A percentile compares a stretch with the other conserved stretches of the same genome.
Evolutionary conservation across 345 rosid genomes (phyloP).

Genomic region (Lumnitzera littorea): DNA sequence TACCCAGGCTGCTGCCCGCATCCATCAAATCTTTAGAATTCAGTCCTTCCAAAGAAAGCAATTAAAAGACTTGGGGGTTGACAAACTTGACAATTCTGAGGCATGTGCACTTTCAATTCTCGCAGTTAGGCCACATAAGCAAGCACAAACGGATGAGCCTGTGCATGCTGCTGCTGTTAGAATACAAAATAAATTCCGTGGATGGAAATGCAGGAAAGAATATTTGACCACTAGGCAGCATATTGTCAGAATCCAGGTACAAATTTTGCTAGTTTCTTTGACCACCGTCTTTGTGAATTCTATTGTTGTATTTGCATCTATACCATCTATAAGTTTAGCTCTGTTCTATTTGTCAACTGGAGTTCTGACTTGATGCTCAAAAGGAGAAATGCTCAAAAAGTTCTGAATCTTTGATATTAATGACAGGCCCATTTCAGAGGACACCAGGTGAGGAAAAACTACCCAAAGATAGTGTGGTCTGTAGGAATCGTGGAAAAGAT

Average conservation of each 20-base stretch:
- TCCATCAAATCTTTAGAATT: slow-evolving; percentile 79
- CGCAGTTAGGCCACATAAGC: slow-evolving; percentile 46
- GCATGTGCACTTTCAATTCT: slow-evolving; percentile 69
- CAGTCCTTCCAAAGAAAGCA: slow-evolving; percentile 88
- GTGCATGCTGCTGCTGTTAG: slow-evolving; percentile 70
- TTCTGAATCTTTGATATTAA: slow-evolving; percentile 7
- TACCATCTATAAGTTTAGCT: neutral
- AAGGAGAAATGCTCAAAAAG: neutral
- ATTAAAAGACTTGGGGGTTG: slow-evolving; percentile 51
- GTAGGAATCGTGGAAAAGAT: slow-evolving; percentile 89
- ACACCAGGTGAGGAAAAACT: slow-evolving; percentile 78
- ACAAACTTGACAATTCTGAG: slow-evolving; percentile 45
- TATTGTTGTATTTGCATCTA: neutral
- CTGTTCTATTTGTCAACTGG: neutral
- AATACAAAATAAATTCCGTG: slow-evolving; percentile 82
- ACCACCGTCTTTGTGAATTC: neutral
- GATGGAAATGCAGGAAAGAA: slow-evolving; percentile 87
- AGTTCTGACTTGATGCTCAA: neutral
- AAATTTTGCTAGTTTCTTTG: neutral
- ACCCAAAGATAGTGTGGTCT: slow-evolving; percentile 77
- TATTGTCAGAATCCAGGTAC: slow-evolving; percentile 86
- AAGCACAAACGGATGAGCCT: slow-evolving; percentile 48
- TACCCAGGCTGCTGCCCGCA: slow-evolving; percentile 81
- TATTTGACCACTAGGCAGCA: slow-evolving; percentile 62
- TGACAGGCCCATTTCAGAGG: slow-evolving; percentile 91